Evolutionary conservation across 148 eudicot genomes (phyloP).

Genomic region (Hydrangea macrophylla): DNA sequence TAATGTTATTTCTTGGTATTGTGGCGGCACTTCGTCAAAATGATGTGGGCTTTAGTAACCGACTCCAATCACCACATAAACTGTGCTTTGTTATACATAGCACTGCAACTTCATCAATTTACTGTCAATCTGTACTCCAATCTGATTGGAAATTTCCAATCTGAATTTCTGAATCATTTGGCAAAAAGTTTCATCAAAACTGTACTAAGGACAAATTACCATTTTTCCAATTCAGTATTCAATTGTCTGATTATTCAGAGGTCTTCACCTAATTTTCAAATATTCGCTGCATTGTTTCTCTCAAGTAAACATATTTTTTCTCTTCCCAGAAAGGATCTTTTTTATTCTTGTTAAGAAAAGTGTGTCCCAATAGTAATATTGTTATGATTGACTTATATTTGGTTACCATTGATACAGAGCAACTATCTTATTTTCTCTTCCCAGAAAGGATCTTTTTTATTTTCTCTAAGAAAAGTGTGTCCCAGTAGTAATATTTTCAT

Average conservation of each 20-base stretch:
- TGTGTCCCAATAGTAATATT: not conserved
- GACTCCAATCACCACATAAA: not conserved
- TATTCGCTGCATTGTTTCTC: not conserved
- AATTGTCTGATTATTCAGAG: not conserved
- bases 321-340: not conserved
- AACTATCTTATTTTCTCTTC: conserved; percentile 1
- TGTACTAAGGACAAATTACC: too few relatives aligned
- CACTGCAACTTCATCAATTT: too few relatives aligned
- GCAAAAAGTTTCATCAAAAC: too few relatives aligned
- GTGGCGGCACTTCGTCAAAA: not conserved
- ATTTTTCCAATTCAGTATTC: too few relatives aligned
- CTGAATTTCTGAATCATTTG: too few relatives aligned
- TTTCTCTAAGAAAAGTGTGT: not conserved
- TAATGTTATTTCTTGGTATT: not conserved
- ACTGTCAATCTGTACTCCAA: too few relatives aligned
- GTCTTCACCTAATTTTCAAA: not conserved
- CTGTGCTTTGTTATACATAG: too few relatives aligned
- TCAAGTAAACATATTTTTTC: not conserved
- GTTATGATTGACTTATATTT: not conserved
- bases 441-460: not conserved
- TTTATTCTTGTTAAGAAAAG: not conserved
- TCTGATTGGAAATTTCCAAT: too few relatives aligned
- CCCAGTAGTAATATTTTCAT: not conserved
- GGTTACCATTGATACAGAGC: conserved; percentile 13
- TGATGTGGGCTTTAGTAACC: not conserved